Percentiles rank a stretch among this genome's conserved stretches.
Evolutionary conservation across 2,329 filamentous ascomycete species (phyloP).

Genomic region (Pseudomassariella vexata): DNA sequence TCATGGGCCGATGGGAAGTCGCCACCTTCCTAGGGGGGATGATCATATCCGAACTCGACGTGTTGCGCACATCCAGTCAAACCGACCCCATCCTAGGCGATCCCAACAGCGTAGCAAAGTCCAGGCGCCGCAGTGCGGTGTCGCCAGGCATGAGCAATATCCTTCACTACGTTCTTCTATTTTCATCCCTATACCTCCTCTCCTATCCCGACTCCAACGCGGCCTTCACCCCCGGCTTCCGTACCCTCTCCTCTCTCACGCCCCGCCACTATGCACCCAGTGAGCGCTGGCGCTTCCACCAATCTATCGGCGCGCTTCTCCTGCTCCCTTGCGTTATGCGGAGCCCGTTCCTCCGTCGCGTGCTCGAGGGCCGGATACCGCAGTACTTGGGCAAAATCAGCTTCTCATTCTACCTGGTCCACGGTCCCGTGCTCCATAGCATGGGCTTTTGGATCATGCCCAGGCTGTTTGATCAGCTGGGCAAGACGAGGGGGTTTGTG

Average conservation of each 20-base stretch:
- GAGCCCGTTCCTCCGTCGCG: constrained; percentile 18
- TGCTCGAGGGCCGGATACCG: constrained; percentile 24
- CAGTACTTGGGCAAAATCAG: constrained; percentile 34
- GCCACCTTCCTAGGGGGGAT: constrained; percentile 31
- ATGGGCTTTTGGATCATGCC: constrained; percentile 30
- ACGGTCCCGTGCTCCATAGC: constrained; percentile 22
- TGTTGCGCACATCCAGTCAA: constrained; percentile 17
- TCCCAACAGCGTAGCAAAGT: too few species aligned
- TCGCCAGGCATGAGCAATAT: constrained; percentile 2
- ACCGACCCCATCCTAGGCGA: too few species aligned
- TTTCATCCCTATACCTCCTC: constrained; percentile 30
- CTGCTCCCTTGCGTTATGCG: constrained; percentile 29
- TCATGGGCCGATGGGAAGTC: constrained; percentile 33
- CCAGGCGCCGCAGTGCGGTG: not conserved
- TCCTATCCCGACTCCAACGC: constrained; percentile 33
- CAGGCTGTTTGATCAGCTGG: constrained; percentile 29
- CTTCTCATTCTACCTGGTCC: constrained; percentile 36
- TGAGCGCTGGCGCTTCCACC: constrained; percentile 33
- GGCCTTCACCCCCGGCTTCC: constrained; percentile 32
- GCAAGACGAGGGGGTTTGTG: constrained; percentile 19
- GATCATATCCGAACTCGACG: constrained; percentile 30
- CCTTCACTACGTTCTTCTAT: constrained; percentile 20
- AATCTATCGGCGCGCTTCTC: constrained; percentile 29
- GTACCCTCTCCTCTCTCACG: constrained; percentile 24
- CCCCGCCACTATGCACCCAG: constrained; percentile 30